Evolutionary conservation across 1,139 yeast genomes (phyloP), one percentile per base, ranked within the genome.

Genomic region (Yamadazyma triangularis): DNA sequence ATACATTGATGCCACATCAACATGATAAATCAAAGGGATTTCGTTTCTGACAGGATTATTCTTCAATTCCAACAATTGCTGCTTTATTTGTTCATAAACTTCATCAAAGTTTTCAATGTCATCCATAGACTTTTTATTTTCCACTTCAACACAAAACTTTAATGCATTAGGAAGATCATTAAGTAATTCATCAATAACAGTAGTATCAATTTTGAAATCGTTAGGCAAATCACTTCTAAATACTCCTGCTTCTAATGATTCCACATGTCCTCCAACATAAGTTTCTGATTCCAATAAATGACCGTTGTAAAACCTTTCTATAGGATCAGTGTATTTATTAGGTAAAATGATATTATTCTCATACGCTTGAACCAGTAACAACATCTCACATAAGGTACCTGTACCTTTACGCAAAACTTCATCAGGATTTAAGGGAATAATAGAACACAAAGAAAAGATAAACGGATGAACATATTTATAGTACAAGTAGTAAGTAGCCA

Each of bases 1-100:
- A 51, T 93, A 93, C 99, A 93, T 93, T 0, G 98, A 91, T 0
- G 99, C 97, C 33, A 93, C 99, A 64, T 93, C 99, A 25, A 93
- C 96, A 54, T 93, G 99, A 50, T 93, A 93, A 42, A 93, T 93
- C 24, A 86, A 66, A 0, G 99, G 99, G 7, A 65, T 65, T 48
- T 91, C 98, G 8, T 59, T 56, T 44, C 97, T 65, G 23, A 64
- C 64, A 1, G 94, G 91, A 22, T 70, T 69, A 3, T 67, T 56
- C 39, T 77, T 78, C 34, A 93, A 58, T 5, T 71, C 82, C 13
- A 70, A 38, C 14, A 93, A 62, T 41, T 75, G 66, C 0, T 52
- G 44, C 28, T 69, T 69, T 33, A 93, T 81, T 23, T 73, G 62
- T 4, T 73, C 58, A 47, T 77, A 73, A 15, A 89, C 72, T 43